Conservation (phyloP, 2,329 filamentous ascomycete genomes). For the Diatrype stigma region DNA sequence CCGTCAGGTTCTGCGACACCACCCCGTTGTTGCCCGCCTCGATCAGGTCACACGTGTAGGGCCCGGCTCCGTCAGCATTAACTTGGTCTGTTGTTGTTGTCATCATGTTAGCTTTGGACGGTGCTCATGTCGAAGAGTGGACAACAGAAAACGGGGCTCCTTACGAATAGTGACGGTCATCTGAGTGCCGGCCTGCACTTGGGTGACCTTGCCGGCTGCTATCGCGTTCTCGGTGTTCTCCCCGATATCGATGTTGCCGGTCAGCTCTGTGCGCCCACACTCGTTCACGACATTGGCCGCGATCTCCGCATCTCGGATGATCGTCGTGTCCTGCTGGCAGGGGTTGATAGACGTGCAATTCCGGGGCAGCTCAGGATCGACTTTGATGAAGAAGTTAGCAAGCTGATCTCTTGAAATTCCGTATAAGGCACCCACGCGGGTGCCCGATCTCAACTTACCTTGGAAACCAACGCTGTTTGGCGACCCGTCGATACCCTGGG, state of each 20-base stretch:
- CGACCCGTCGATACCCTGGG: conserved; percentile 41
- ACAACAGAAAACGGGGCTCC: background rate
- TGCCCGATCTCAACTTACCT: conserved; percentile 29
- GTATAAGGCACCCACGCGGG: conserved; percentile 1
- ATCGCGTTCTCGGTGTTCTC: conserved; percentile 51
- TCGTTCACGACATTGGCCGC: conserved; percentile 49
- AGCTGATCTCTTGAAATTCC: too few species aligned
- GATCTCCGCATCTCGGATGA: conserved; percentile 57
- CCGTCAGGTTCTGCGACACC: conserved; percentile 44
- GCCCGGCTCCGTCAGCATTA: conserved; percentile 51
- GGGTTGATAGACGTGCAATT: conserved; percentile 62
- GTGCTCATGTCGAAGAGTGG: background rate
- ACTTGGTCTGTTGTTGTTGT: conserved; percentile 37
- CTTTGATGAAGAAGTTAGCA: conserved; percentile 23
- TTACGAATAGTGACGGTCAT: conserved; percentile 42
- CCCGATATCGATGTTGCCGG: conserved; percentile 59
- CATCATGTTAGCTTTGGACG: background rate
- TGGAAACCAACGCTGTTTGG: conserved; percentile 46
- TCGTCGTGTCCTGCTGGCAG: conserved; percentile 61
- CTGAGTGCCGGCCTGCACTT: conserved; percentile 41
- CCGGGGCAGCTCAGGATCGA: conserved; percentile 52
- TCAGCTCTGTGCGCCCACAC: conserved; percentile 58
- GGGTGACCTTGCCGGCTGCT: conserved; percentile 41
- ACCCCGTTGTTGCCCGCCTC: conserved; percentile 31
- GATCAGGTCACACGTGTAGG: conserved; percentile 50